Base-by-base conservation (phyloP, 805 yeast species). In the Yarrowia sp. region DNA sequence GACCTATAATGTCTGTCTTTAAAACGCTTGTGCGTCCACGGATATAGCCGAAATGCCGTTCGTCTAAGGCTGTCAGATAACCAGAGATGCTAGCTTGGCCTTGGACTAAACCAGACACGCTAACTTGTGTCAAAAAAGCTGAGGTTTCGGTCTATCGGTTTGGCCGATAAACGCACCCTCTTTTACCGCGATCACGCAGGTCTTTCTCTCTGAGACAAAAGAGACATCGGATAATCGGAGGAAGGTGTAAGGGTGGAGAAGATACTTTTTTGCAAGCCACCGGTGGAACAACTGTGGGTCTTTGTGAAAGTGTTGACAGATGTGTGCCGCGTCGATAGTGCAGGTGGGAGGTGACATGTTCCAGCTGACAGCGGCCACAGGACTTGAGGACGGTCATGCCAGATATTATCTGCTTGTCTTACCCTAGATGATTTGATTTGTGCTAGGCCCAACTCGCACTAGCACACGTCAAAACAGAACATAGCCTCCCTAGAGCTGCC, bases 281-380 rank as follows among this genome's bases (percentile, higher is more conserved):
- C 32, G 32, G 32, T 26, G 32, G 32, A 26, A 11, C 56, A 35
- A 35, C 5, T 16, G 58, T 16, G 58, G 42, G 32, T 52, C 58
- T 53, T 56, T 56, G 46, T 56, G n/a, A 9, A 41, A 26, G 32
- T n/a, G 48, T n/a, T 41, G 63, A 41, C 63, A 56, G 61, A 52
- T 52, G 56, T 40, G 19, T 40, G 45, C 45, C 59, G 59, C 59
- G 59, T 53, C 59, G 59, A 53, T 53, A 53, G 59, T 53, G 59
- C 59, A 53, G 45, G 59, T 53, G 59, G 59, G 19, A 8, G 38
- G 58, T 36, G 58, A 52, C 45, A 53, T 53, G 12, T 38, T 53
- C 45, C 16, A 22, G 35, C 45, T 56, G 63, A 56, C 48, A 41
- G 63, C 48, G 63, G 48, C 35, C 63, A 41, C 38, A 56, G 7